phyloP scores from a whole-genome alignment of 73 alveolate species.

The Tetrahymena thermophila region DNA sequence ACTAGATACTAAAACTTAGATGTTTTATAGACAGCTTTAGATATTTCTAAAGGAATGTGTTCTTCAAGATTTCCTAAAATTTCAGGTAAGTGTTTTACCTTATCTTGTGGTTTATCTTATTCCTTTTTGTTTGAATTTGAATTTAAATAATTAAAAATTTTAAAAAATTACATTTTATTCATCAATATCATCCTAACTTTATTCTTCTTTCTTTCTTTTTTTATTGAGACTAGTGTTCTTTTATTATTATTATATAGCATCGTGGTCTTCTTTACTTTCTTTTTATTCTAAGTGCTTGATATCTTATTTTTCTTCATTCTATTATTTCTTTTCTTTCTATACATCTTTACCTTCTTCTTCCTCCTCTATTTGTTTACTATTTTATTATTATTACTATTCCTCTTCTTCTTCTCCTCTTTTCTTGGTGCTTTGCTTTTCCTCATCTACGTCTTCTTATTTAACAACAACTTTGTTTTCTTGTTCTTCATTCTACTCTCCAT shows the following conservation, averaged over 20 bases:
- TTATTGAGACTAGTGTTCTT: not conserved
- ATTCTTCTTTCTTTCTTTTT: not conserved
- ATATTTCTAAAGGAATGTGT: not conserved
- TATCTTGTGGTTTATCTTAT: not conserved
- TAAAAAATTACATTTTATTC: not conserved
- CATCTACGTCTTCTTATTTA: not conserved
- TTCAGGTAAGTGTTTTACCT: not conserved
- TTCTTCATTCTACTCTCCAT: not conserved
- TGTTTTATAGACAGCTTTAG: not conserved
- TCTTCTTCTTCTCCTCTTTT: not conserved
- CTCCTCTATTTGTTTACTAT: not conserved
- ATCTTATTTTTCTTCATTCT: not conserved
- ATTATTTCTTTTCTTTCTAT: not conserved
- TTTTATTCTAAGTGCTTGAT: not conserved
- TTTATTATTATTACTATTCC: not conserved
- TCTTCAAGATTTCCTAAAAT: not conserved
- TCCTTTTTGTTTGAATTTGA: not conserved
- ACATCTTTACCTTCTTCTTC: not conserved
- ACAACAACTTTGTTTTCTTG: not conserved
- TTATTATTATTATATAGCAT: not conserved
- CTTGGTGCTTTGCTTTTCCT: not conserved
- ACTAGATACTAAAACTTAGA: not conserved
- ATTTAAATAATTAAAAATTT: not conserved
- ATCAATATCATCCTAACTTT: not conserved
- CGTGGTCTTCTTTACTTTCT: not conserved